Percentiles rank a stretch among this genome's conserved stretches.
phyloP scores from a whole-genome alignment of 2,329 filamentous ascomycete species.

The Colletotrichum abscissum region DNA sequence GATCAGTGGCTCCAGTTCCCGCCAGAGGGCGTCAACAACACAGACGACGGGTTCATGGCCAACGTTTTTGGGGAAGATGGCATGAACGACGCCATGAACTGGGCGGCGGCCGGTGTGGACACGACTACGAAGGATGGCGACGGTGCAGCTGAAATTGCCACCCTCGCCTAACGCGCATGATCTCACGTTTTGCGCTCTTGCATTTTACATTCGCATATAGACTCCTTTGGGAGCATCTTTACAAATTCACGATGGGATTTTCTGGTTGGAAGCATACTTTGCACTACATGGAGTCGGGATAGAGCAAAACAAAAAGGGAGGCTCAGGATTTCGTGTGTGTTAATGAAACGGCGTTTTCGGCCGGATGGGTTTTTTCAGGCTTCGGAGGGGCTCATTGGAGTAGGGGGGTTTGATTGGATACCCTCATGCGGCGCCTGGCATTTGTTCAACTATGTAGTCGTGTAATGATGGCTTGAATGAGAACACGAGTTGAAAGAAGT shows the following conservation, averaged over 20 bases:
- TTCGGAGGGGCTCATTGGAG: conserved; percentile 19
- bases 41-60: conserved; percentile 50
- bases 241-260: neutral
- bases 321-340: neutral
- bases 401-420: conserved; percentile 29
- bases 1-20: conserved; percentile 71
- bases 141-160: conserved; percentile 19
- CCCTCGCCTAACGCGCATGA: conserved; percentile 11
- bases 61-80: conserved; percentile 43
- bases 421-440: conserved; percentile 27
- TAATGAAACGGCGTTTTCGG: conserved; percentile 23
- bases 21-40: conserved; percentile 56
- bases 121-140: conserved; percentile 12
- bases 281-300: conserved; percentile 28
- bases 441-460: neutral
- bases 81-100: conserved; percentile 39
- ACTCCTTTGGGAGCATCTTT: conserved; percentile 25
- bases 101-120: conserved; percentile 26
- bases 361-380: neutral
- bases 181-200: neutral
- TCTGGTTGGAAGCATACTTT: conserved; percentile 19
- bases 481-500: neutral
- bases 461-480: conserved; percentile 6
- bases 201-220: neutral
- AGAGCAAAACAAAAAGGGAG: conserved; percentile 22